These are phyloP conservation scores for Schizopora paradoxa DNA, from an alignment of 1,284 basidiomycete genomes.

Conservation along the genomic window DNA sequence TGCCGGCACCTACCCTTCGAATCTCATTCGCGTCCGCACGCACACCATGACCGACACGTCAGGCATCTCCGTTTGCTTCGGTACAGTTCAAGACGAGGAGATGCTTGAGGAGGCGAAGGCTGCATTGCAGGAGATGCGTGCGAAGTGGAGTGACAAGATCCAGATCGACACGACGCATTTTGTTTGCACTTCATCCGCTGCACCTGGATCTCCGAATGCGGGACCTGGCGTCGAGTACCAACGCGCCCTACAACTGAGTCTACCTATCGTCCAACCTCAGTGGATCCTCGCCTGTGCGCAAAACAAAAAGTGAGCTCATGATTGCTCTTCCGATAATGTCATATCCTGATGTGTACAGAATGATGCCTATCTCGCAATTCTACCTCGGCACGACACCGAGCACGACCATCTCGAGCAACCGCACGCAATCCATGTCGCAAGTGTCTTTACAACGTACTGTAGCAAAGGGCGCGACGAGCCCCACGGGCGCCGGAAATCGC, in stretches of 20 bases:
- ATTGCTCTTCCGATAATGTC: background rate
- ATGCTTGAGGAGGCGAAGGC: slow-evolving; percentile 74
- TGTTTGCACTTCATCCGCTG: slow-evolving; percentile 84
- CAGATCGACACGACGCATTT: slow-evolving; percentile 97
- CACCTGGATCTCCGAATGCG: slow-evolving; percentile 52
- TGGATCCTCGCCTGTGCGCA: slow-evolving; percentile 85
- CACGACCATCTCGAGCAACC: slow-evolving; percentile 39
- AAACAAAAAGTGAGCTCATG: slow-evolving; percentile 64
- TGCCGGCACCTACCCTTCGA: slow-evolving; percentile 84
- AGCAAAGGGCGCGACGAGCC: slow-evolving; percentile 26
- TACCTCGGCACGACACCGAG: slow-evolving; percentile 67
- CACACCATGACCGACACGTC: slow-evolving; percentile 93
- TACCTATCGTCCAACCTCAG: slow-evolving; percentile 85
- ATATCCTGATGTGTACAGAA: slow-evolving; percentile 45
- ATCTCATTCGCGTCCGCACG: slow-evolving; percentile 75
- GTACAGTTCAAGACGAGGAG: slow-evolving; percentile 73
- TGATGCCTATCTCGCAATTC: slow-evolving; percentile 80
- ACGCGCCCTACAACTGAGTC: slow-evolving; percentile 82
- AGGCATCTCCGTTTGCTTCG: slow-evolving; percentile 89
- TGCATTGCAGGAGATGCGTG: slow-evolving; percentile 77
- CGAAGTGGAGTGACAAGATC: slow-evolving; percentile 86
- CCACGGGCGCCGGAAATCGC: slow-evolving; percentile 34
- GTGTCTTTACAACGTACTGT: slow-evolving; percentile 43
- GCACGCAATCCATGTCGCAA: slow-evolving; percentile 75
- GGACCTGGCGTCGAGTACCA: slow-evolving; percentile 84